Conservation (phyloP, 352 stramenopile species). For the Phytophthora uliginosa region DNA sequence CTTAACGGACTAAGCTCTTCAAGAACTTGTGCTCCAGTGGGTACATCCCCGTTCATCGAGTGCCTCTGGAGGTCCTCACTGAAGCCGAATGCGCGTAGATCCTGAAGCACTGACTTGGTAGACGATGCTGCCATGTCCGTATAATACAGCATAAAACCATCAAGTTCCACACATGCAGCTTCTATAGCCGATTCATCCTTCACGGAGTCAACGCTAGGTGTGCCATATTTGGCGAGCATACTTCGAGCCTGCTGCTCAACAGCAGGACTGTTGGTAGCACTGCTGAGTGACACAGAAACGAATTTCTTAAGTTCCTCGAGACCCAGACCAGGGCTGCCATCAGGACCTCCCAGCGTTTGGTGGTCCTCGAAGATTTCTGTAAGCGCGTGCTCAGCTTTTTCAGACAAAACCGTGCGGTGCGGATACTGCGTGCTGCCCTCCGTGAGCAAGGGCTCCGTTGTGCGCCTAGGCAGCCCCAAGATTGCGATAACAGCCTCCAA, state of each 20-base stretch:
- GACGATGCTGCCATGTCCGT: constrained; percentile 80
- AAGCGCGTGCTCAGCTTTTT: constrained; percentile 79
- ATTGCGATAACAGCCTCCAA: constrained; percentile 91
- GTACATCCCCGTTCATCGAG: constrained; percentile 29
- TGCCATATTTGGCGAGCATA: constrained; percentile 81
- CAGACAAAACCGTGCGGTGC: constrained; percentile 73
- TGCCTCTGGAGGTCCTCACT: constrained; percentile 83
- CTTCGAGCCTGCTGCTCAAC: constrained; percentile 73
- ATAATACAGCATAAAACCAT: constrained; percentile 88
- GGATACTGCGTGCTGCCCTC: constrained; percentile 79
- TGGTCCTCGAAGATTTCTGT: constrained; percentile 85
- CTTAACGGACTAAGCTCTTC: constrained; percentile 66
- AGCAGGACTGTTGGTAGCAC: constrained; percentile 51
- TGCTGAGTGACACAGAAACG: constrained; percentile 77
- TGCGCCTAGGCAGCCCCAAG: constrained; percentile 74
- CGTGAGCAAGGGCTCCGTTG: constrained; percentile 70
- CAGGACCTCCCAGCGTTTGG: constrained; percentile 37
- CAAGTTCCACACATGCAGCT: constrained; percentile 63
- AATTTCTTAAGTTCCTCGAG: constrained; percentile 75
- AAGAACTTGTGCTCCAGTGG: constrained; percentile 54
- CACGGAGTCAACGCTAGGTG: constrained; percentile 15
- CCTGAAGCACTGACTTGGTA: constrained; percentile 83
- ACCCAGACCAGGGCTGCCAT: constrained; percentile 47
- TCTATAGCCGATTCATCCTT: constrained; percentile 40
- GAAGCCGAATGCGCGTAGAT: constrained; percentile 85